Conservation (phyloP, 108 stramenopile species). For the Ochromonas danica region DNA sequence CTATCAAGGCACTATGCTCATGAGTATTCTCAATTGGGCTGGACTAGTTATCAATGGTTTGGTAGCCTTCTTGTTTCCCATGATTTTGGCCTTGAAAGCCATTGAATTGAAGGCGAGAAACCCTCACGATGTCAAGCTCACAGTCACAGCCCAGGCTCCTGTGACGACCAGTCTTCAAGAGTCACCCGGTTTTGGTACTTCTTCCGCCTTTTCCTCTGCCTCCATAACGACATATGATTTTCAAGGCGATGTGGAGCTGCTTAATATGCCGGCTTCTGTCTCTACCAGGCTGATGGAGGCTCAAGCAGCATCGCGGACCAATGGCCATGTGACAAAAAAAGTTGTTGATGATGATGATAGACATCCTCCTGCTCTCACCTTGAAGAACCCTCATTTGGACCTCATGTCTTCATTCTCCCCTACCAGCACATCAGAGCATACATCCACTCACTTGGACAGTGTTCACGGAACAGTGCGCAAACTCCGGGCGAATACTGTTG, state of each 20-base stretch:
- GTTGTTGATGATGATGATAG: constrained; percentile 1
- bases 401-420: not conserved
- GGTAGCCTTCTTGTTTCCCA: constrained; percentile 66
- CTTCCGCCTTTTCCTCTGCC: too few species aligned
- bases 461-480: not conserved
- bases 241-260: not conserved
- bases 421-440: not conserved
- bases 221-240: not conserved
- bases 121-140: not conserved
- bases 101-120: not conserved
- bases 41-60: constrained; percentile 60
- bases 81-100: constrained; percentile 54
- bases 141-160: not conserved
- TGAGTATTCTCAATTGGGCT: constrained; percentile 61
- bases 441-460: not conserved
- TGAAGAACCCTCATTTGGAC: not conserved
- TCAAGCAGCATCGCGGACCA: not conserved
- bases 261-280: not conserved
- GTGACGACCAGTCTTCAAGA: not conserved
- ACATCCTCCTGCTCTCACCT: not conserved
- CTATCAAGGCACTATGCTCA: constrained; percentile 56
- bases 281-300: not conserved
- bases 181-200: too few species aligned
- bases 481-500: not conserved
- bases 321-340: not conserved